phyloP scores from a whole-genome alignment of 192 early-diverging fungal genomes.

The Coemansia sp. region DNA sequence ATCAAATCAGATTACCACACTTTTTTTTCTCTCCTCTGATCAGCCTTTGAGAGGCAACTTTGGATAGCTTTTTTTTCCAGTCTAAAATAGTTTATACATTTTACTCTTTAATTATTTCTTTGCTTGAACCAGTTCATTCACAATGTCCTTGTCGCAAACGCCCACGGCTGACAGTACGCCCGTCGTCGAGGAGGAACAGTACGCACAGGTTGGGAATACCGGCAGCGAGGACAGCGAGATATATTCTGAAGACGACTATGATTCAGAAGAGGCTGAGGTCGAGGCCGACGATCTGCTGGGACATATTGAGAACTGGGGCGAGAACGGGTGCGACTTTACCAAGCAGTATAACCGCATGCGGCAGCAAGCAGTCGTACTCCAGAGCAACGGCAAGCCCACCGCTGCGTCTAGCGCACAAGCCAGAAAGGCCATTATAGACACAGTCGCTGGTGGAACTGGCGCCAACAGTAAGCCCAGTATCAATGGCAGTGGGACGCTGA shows the following conservation, averaged over 20 bases:
- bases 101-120: neutral
- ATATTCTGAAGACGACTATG: conserved; percentile 38
- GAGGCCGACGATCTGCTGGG: conserved; percentile 80
- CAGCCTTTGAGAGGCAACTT: neutral
- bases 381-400: conserved; percentile 12
- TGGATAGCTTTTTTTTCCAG: no score
- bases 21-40: neutral
- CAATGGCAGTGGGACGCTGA: conserved; percentile 21
- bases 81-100: no score
- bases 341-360: conserved; percentile 90
- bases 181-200: conserved; percentile 1
- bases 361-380: conserved; percentile 61
- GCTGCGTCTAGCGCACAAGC: neutral
- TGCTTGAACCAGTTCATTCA: neutral
- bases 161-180: neutral
- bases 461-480: conserved; percentile 30
- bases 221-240: conserved; percentile 10
- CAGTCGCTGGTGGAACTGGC: conserved; percentile 16
- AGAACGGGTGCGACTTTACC: conserved; percentile 88
- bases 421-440: conserved; percentile 24
- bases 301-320: conserved; percentile 79
- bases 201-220: neutral
- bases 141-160: neutral
- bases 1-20: neutral
- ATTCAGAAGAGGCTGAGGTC: conserved; percentile 60